Evolutionary conservation across 2,329 filamentous ascomycete genomes (phyloP), one percentile per base, ranked within the genome.

Genomic region (Phyllosticta citriasiana): DNA sequence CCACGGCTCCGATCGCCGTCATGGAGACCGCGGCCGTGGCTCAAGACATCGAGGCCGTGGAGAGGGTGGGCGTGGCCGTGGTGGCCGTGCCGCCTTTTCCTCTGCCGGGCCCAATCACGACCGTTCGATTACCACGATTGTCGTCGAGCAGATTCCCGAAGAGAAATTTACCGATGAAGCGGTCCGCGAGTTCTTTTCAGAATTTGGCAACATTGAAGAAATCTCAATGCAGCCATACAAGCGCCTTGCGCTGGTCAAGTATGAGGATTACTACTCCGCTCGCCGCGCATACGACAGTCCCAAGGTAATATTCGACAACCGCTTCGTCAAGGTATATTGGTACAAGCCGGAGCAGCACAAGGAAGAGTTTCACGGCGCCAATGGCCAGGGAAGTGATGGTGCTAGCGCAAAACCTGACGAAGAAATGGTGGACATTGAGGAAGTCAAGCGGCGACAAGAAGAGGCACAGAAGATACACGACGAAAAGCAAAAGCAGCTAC

Each of bases 241-340:
- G 69, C 80, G 82, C 52, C 73, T 90, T 16, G 89, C 89, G 1
- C 77, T 89, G 30, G 79, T 94, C 64, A 88, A 85, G 66, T 94
- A 81, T 67, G 81, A 84, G 57, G 80, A 79, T 52, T 88, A 86
- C 80, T 79, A 80, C 6, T 75, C 83, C 14, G 89, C 89, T 14
- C 83, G 85, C 63, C 81, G 82, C 16, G 89, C 89, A 2, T 91
- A 89, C 70, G 81, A 82, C 55, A 91, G 87, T 8, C 89, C 89
- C 0, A 91, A 91, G 69, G 86, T 86, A 55, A 86, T 94, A 53
- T 94, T 93, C 69, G 88, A 92, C 67, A 94, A 93, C 66, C 81
- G 89, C 10, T 94, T 94, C 67, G 89, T 94, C 56, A 92, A 91
- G 67, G 87, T 93, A 0, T 91, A 87, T 67, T 93, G 89, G 89